Conservation (phyloP, 2,329 filamentous ascomycete genomes). For the Colletotrichum liriopes region DNA sequence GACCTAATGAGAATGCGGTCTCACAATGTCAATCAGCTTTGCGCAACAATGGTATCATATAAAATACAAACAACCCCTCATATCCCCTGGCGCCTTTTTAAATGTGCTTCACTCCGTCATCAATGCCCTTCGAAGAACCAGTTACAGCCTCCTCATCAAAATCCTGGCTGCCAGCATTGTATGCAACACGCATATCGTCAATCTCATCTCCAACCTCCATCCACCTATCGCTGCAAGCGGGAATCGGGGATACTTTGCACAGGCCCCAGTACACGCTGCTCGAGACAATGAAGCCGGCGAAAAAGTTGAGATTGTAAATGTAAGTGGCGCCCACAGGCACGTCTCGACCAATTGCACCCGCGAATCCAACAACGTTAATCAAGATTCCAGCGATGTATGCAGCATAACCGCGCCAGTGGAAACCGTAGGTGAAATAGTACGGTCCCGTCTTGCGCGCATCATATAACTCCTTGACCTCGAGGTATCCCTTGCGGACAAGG, state of each 20-base stretch:
- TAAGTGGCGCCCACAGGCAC: slow-evolving; percentile 87
- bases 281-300: slow-evolving; percentile 84
- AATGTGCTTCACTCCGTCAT: slow-evolving; percentile 15
- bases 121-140: slow-evolving; percentile 16
- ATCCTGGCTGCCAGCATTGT: slow-evolving; percentile 57
- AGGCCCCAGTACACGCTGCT: slow-evolving; percentile 77
- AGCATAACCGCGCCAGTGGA: slow-evolving; percentile 87
- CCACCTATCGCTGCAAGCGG: slow-evolving; percentile 83
- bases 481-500: slow-evolving; percentile 84
- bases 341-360: slow-evolving; percentile 78
- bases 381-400: slow-evolving; percentile 88
- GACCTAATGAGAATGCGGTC: too few relatives aligned
- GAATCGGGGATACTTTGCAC: slow-evolving; percentile 79
- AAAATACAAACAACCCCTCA: slow-evolving; percentile 10
- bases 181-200: slow-evolving; percentile 66
- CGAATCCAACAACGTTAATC: slow-evolving; percentile 94
- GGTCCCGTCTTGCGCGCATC: slow-evolving; percentile 75
- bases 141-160: slow-evolving; percentile 55
- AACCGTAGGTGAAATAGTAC: slow-evolving; percentile 82
- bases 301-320: slow-evolving; percentile 93
- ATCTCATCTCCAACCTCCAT: slow-evolving; percentile 80
- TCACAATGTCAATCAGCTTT: not conserved
- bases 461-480: slow-evolving; percentile 85
- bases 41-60: slow-evolving; percentile 35
- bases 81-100: not conserved